These are phyloP conservation scores for Sabuloglossum arenarium DNA, from an alignment of 495 filamentous ascomycete genomes.

Conservation along the genomic window DNA sequence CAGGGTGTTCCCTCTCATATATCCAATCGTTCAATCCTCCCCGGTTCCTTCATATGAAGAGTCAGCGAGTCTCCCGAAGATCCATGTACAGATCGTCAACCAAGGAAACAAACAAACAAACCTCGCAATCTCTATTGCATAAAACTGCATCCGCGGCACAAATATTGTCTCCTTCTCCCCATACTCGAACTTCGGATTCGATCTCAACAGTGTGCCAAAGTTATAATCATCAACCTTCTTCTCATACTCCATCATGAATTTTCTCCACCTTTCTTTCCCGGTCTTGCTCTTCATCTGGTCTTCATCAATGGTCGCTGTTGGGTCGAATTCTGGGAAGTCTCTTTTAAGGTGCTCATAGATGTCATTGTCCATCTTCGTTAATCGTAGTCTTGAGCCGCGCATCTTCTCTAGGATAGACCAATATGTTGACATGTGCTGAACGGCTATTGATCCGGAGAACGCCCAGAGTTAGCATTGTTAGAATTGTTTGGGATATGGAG, in stretches of 20 bases:
- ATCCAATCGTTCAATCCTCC: conserved; percentile 91
- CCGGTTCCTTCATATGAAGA: conserved; percentile 41
- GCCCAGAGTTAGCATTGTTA: conserved; percentile 7
- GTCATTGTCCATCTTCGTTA: conserved; percentile 87
- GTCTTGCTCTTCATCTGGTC: conserved; percentile 93
- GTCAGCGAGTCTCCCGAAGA: conserved; percentile 4
- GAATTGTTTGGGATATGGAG: background rate
- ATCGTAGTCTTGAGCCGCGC: conserved; percentile 60
- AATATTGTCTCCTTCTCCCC: conserved; percentile 83
- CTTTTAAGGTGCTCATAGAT: conserved; percentile 72
- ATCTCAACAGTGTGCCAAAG: conserved; percentile 82
- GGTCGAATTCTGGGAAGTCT: conserved; percentile 86
- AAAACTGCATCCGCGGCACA: conserved; percentile 92
- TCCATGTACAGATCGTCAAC: background rate
- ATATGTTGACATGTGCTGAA: conserved; percentile 91
- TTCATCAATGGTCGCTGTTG: conserved; percentile 58
- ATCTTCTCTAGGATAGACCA: conserved; percentile 88
- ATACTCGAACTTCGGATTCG: conserved; percentile 63
- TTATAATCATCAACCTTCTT: conserved; percentile 89
- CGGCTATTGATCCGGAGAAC: conserved; percentile 27
- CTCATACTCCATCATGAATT: conserved; percentile 85
- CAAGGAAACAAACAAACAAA: conserved; percentile 14
- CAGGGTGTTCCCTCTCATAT: conserved; percentile 48
- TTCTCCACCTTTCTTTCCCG: conserved; percentile 91
- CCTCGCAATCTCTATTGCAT: conserved; percentile 88